Percentiles rank a stretch among this genome's conserved stretches.
These are phyloP conservation scores for Aureobasidium sp. DNA, from an alignment of 2,329 filamentous ascomycete genomes.

Conservation along the genomic window DNA sequence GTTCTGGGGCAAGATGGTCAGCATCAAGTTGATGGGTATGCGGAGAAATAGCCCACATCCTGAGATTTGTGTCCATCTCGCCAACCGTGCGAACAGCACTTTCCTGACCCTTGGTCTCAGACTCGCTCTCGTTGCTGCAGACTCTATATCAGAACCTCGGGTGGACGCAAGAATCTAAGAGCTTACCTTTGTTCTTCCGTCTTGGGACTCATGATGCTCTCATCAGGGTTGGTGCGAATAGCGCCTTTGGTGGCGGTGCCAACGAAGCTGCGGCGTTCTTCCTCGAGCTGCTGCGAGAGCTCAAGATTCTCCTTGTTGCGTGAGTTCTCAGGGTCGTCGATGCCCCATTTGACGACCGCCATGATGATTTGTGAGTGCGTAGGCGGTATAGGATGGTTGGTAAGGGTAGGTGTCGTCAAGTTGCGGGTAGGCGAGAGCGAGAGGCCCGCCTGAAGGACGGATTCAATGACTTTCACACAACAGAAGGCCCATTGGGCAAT, in stretches of 20 bases:
- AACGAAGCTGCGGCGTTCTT: not conserved
- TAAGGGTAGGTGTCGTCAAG: too few species aligned
- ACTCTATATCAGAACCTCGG: not conserved
- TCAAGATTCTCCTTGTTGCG: not conserved
- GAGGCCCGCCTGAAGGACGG: too few species aligned
- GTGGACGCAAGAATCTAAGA: not conserved
- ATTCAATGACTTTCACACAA: too few species aligned
- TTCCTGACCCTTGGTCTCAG: too few species aligned
- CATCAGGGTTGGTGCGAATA: not conserved
- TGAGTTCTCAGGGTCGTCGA: not conserved
- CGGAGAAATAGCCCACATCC: too few species aligned
- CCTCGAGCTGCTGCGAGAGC: not conserved
- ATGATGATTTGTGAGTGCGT: not conserved
- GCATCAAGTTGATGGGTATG: too few species aligned
- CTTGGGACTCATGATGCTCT: not conserved
- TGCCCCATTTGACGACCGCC: not conserved
- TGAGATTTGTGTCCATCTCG: too few species aligned
- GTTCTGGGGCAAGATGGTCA: too few species aligned
- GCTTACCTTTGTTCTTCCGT: not conserved
- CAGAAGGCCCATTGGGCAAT: too few species aligned
- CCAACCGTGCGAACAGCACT: too few species aligned
- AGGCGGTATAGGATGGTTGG: too few species aligned
- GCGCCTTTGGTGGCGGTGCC: not conserved
- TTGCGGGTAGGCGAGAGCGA: too few species aligned
- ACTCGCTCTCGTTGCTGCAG: not conserved